Conservation (phyloP, 305 asterid species). For the Fraxinus platypoda region DNA sequence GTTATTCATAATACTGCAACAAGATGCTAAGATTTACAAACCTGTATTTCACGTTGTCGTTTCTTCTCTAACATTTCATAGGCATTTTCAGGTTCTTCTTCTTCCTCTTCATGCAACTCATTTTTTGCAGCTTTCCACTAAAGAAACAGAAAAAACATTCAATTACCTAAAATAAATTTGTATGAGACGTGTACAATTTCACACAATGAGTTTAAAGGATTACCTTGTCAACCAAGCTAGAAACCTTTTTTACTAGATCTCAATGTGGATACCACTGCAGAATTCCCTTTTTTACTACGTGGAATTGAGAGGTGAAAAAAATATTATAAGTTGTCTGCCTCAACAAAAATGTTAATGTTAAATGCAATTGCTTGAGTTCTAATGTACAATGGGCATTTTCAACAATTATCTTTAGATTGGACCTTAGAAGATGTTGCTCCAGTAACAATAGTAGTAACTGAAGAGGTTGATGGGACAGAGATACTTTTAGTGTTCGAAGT, state of each 20-base stretch:
- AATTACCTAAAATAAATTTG: not conserved
- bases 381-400: not conserved
- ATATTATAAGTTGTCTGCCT: constrained; percentile 21
- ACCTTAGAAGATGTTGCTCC: too few species aligned
- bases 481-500: constrained; percentile 28
- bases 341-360: not conserved
- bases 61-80: too few species aligned
- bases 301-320: constrained; percentile 40
- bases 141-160: constrained; percentile 6
- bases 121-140: constrained; percentile 99
- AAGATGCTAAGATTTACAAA: constrained; percentile 17
- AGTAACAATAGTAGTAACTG: constrained; percentile 37
- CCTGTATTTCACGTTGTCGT: too few species aligned
- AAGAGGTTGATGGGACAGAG: constrained; percentile 43
- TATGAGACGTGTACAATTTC: not conserved
- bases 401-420: constrained; percentile 63
- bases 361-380: constrained; percentile 7
- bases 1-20: not conserved
- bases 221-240: constrained; percentile 97
- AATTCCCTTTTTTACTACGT: constrained; percentile 67
- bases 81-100: constrained; percentile 77
- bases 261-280: constrained; percentile 61
- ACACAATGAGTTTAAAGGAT: constrained; percentile 14
- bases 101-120: constrained; percentile 74
- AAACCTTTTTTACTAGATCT: constrained; percentile 84